Evolutionary conservation across 495 filamentous ascomycete genomes (phyloP).

Genomic region (Neurospora sp.): DNA sequence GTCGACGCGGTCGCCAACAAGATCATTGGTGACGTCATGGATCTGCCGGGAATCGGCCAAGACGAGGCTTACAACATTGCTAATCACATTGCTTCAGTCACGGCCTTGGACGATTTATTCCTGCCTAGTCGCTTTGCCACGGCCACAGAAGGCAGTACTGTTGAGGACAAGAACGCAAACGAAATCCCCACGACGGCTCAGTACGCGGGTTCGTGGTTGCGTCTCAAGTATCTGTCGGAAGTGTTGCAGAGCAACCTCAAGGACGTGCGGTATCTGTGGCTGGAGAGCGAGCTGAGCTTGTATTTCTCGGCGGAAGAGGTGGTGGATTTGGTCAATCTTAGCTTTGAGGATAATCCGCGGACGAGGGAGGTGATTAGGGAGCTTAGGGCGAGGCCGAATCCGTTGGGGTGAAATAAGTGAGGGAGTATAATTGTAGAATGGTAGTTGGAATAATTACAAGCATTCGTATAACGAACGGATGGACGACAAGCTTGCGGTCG

Average conservation of each 20-base stretch:
- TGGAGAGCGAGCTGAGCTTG: conserved; percentile 71
- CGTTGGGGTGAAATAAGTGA: conserved; percentile 6
- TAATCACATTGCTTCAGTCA: conserved; percentile 58
- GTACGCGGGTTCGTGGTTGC: conserved; percentile 76
- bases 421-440: neutral
- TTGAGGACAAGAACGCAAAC: conserved; percentile 11
- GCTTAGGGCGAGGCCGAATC: conserved; percentile 48
- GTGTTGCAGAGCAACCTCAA: conserved; percentile 82
- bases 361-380: conserved; percentile 68
- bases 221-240: conserved; percentile 79
- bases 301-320: conserved; percentile 81
- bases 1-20: conserved; percentile 72
- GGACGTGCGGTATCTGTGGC: conserved; percentile 83
- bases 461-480: neutral
- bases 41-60: conserved; percentile 77
- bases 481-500: neutral
- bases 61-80: conserved; percentile 76
- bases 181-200: conserved; percentile 59
- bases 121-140: conserved; percentile 36
- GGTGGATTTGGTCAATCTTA: conserved; percentile 72
- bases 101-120: conserved; percentile 65
- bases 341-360: conserved; percentile 83
- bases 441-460: neutral
- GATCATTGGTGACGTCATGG: conserved; percentile 74
- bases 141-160: conserved; percentile 2